phyloP scores from a whole-genome alignment of 176 grass and related monocot species.

The Metroxylon sagu region DNA sequence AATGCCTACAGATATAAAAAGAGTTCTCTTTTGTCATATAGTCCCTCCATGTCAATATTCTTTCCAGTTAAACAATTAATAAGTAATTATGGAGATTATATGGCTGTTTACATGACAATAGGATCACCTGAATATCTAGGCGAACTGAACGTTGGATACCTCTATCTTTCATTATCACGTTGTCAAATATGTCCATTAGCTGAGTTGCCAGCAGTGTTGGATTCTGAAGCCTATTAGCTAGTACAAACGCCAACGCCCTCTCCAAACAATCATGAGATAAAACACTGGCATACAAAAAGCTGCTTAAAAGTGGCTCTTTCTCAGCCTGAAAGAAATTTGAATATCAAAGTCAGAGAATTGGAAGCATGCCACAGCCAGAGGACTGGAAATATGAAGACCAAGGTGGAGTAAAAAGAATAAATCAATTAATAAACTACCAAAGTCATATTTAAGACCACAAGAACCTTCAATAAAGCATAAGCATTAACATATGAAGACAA shows the following conservation, averaged over 20 bases:
- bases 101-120: not conserved
- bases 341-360: not conserved
- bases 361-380: too few species aligned
- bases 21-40: constrained; percentile 2
- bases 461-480: too few species aligned
- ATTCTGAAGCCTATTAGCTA: constrained; percentile 87
- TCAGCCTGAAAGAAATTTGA: constrained; percentile 45
- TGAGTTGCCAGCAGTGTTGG: constrained; percentile 88
- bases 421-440: not conserved
- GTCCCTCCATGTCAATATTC: not conserved
- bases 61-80: not conserved
- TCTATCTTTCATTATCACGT: constrained; percentile 79
- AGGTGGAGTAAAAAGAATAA: not conserved
- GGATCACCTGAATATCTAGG: constrained; percentile 81
- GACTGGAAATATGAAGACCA: not conserved
- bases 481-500: too few species aligned
- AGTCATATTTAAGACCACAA: too few species aligned
- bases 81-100: constrained; percentile 10
- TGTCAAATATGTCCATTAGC: constrained; percentile 84
- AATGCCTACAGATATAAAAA: constrained; percentile 53
- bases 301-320: constrained; percentile 95
- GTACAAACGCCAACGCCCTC: constrained; percentile 69
- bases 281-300: constrained; percentile 90
- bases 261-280: constrained; percentile 80
- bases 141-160: constrained; percentile 73